Evolutionary conservation across 2,329 filamentous ascomycete species (phyloP).

Genomic region (Elsinoe australis): DNA sequence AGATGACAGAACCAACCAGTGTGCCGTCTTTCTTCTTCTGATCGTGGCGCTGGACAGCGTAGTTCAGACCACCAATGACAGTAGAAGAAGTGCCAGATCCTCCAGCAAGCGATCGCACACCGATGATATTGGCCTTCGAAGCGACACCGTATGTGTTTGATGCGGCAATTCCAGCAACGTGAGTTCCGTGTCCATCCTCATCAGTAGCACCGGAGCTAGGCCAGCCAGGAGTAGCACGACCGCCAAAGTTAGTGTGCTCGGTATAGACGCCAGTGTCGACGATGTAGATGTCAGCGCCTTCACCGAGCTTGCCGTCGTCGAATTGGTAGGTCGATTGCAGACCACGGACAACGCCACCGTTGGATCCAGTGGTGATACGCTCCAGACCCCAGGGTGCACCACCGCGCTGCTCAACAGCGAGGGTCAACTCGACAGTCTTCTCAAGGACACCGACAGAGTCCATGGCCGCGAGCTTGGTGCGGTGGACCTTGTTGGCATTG

Average conservation of each 20-base stretch:
- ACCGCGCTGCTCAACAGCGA: slow-evolving; percentile 25
- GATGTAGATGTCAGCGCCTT: slow-evolving; percentile 43
- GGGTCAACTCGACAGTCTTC: slow-evolving; percentile 30
- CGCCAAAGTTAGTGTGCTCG: slow-evolving; percentile 39
- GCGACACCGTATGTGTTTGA: slow-evolving; percentile 41
- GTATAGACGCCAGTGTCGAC: slow-evolving; percentile 44
- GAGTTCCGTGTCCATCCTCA: slow-evolving; percentile 43
- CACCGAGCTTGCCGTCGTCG: slow-evolving; percentile 30
- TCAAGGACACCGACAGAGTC: slow-evolving; percentile 37
- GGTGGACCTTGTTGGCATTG: slow-evolving; percentile 35
- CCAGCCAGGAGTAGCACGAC: slow-evolving; percentile 37
- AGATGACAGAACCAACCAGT: slow-evolving; percentile 41
- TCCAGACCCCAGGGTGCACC: slow-evolving; percentile 42
- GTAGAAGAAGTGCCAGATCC: slow-evolving; percentile 40
- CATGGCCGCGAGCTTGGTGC: slow-evolving; percentile 34
- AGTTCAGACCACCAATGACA: slow-evolving; percentile 46
- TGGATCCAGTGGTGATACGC: slow-evolving; percentile 34
- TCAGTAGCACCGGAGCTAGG: slow-evolving; percentile 33
- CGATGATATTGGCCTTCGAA: slow-evolving; percentile 42
- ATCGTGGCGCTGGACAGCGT: slow-evolving; percentile 39
- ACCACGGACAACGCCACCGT: slow-evolving; percentile 20
- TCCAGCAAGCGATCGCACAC: slow-evolving; percentile 45
- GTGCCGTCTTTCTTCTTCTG: slow-evolving; percentile 32
- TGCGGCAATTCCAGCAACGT: slow-evolving; percentile 41
- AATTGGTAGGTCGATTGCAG: slow-evolving; percentile 40